Evolutionary conservation across 1,284 basidiomycete genomes (phyloP).

Genomic region (Pterula multifida): DNA sequence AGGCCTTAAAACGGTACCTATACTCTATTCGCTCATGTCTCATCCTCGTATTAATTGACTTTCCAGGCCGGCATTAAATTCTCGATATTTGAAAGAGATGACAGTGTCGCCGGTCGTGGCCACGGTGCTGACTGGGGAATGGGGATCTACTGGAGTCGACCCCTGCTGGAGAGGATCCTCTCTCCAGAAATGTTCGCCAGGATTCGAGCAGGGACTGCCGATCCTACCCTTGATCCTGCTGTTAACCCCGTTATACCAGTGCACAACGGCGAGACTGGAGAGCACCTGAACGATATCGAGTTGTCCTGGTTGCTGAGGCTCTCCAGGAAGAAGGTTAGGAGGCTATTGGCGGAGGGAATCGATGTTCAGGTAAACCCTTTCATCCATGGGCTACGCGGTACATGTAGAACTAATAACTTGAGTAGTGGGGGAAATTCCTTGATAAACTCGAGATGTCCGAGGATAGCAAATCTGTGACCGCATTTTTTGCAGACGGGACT

Average conservation of each 20-base stretch:
- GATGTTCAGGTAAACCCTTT: background rate
- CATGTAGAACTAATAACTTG: too few relatives aligned
- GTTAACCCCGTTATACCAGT: background rate
- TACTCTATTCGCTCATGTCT: background rate
- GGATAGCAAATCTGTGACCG: background rate
- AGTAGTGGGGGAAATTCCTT: background rate
- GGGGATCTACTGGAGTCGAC: constrained; percentile 1
- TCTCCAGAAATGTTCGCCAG: background rate
- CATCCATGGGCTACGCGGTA: too few relatives aligned
- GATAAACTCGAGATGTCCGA: background rate
- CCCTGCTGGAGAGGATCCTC: background rate
- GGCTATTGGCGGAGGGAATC: background rate
- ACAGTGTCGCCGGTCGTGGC: background rate
- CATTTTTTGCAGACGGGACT: background rate
- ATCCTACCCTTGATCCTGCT: background rate
- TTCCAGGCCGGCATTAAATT: background rate
- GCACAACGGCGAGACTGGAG: background rate
- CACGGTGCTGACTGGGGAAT: background rate
- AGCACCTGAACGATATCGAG: background rate
- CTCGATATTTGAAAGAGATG: background rate
- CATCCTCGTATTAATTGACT: background rate
- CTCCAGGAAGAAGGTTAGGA: background rate
- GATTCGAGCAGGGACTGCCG: background rate
- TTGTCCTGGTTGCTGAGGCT: background rate
- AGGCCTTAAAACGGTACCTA: background rate